Percentiles rank a stretch among this genome's conserved stretches.
These are phyloP conservation scores for Leishmania arabica DNA, from an alignment of 208 protist genomes.

Conservation along the genomic window DNA sequence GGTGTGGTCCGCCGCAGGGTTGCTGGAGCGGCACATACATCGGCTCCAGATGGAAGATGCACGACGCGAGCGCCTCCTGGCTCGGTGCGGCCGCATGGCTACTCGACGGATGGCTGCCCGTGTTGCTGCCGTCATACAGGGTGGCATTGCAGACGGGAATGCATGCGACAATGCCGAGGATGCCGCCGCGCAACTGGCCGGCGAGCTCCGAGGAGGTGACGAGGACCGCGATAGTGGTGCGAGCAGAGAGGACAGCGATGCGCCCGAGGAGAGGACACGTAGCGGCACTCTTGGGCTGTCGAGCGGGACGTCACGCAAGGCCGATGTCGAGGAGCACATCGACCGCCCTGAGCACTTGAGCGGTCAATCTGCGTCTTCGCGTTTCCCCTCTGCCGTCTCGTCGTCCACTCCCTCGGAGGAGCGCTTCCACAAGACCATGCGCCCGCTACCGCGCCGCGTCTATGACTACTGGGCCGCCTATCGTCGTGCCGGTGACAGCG, in stretches of 20 bases:
- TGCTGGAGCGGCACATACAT: slow-evolving; percentile 37
- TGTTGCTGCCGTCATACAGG: slow-evolving; percentile 26
- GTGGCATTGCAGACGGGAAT: not conserved
- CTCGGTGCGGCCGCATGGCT: slow-evolving; percentile 34
- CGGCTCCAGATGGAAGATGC: slow-evolving; percentile 13
- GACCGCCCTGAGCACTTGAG: not conserved
- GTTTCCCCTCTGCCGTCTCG: slow-evolving; percentile 4
- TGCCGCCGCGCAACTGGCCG: not conserved
- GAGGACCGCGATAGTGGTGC: not conserved
- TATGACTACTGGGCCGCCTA: slow-evolving; percentile 45
- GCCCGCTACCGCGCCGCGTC: slow-evolving; percentile 29
- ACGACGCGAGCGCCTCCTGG: slow-evolving; percentile 24
- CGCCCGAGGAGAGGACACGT: not conserved
- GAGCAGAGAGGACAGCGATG: slow-evolving; percentile 13
- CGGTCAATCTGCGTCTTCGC: not conserved
- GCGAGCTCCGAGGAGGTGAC: not conserved
- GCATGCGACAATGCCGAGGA: slow-evolving; percentile 1
- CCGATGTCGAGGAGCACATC: not conserved
- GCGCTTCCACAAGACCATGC: not conserved
- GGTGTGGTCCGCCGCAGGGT: slow-evolving; percentile 58
- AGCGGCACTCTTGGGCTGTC: not conserved
- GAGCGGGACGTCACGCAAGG: not conserved
- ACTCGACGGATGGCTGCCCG: slow-evolving; percentile 44
- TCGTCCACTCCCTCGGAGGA: slow-evolving; percentile 15
- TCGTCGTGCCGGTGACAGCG: not conserved